Base-by-base conservation (phyloP, 306 rosid species). In the Vachellia collinsii region DNA sequence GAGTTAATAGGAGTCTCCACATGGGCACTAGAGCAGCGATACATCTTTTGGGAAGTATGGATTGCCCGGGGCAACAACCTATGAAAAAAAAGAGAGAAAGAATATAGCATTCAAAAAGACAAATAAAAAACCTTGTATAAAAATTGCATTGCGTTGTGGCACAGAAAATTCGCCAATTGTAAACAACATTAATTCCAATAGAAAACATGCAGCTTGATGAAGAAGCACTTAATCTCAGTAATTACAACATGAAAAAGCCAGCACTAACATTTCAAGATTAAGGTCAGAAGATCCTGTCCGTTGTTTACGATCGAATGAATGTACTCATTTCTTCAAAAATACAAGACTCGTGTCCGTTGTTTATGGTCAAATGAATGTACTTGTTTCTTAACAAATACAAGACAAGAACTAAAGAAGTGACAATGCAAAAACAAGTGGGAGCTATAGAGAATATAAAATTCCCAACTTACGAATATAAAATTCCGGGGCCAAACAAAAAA, bases 41-140 rank as follows among this genome's bases (percentile, higher is more conserved):
- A 41, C 83, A 84, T 82, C 84, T 82, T 89, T 73, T 87, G 94
- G 71, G 94, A 79, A 81, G 82, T 73, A 65, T 86, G 83, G 25
- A 82, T 78, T 75, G 87, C 88, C 63, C 84, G 88, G 56, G 96
- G 90, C 82, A 83, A 79, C 48, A 88, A 66, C 85, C 96, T 88
- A 80, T 51, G 50, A 73, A 63, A 71, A 69, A 51, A 50, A 67
- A 74, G 65, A 70, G 67, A 67, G 10, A 77, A 78, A 66, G 9
- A 37, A 34, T 37, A 56, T 43, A 68, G 37, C 71, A 50, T 65
- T 65, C 51, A 65, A 65, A 25, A 72, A 62, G 47, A 54, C 38
- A 62, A 22, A n/a, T 9, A 66, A 48, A 6, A 43, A 37, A 19
- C 44, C 42, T 65, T 17, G 10, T 16, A 37, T 6, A 8, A 22